phyloP scores from a whole-genome alignment of 2,329 filamentous ascomycete species.

The Aspergillus oerlinghausenensis region DNA sequence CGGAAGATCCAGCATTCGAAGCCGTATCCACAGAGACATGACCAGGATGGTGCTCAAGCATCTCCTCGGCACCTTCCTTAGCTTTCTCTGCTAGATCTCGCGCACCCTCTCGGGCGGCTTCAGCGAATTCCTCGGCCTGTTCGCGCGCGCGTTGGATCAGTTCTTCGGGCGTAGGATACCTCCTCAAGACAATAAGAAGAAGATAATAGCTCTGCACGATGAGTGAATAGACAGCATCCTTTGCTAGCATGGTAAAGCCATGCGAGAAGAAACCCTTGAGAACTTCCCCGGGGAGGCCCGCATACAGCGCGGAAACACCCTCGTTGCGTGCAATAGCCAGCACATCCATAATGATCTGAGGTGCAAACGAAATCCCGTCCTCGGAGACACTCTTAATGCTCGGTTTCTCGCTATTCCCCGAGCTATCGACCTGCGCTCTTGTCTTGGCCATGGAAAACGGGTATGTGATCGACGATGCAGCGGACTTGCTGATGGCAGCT shows the following conservation, averaged over 20 bases:
- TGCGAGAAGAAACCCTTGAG: constrained; percentile 81
- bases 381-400: constrained; percentile 7
- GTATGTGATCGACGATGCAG: constrained; percentile 73
- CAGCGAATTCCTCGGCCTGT: constrained; percentile 39
- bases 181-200: constrained; percentile 47
- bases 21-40: constrained; percentile 28
- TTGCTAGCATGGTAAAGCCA: constrained; percentile 81
- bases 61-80: constrained; percentile 22
- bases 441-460: constrained; percentile 84
- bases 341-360: constrained; percentile 62
- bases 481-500: constrained; percentile 73
- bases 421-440: constrained; percentile 58
- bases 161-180: constrained; percentile 42
- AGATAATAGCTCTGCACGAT: constrained; percentile 70
- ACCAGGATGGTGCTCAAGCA: constrained; percentile 19
- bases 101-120: constrained; percentile 37
- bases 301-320: constrained; percentile 66
- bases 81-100: constrained; percentile 30
- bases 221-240: constrained; percentile 68
- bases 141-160: constrained; percentile 36
- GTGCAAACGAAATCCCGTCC: constrained; percentile 16
- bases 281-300: constrained; percentile 70
- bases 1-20: constrained; percentile 14
- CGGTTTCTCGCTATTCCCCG: constrained; percentile 17
- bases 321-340: constrained; percentile 56